Evolutionary conservation across 768 basidiomycete genomes (phyloP).

Genomic region (Pleurotus djamor): DNA sequence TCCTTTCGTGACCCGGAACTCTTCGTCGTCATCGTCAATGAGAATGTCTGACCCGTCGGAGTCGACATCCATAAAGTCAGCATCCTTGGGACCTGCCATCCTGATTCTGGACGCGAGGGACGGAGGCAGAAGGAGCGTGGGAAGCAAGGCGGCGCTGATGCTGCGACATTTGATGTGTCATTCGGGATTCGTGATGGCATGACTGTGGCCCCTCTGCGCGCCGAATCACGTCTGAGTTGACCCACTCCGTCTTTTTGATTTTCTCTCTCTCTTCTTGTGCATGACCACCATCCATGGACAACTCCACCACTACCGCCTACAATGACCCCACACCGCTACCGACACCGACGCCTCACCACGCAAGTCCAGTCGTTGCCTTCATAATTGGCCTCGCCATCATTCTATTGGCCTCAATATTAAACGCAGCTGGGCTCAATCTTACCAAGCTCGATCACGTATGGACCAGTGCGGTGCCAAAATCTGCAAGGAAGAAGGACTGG

Average conservation of each 20-base stretch:
- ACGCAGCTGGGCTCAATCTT: constrained; percentile 91
- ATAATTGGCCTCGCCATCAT: constrained; percentile 88
- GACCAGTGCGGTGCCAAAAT: constrained; percentile 74
- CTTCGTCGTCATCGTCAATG: constrained; percentile 39
- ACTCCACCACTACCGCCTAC: constrained; percentile 12
- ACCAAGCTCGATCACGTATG: constrained; percentile 91
- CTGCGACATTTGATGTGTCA: not conserved
- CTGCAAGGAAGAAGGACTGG: constrained; percentile 73
- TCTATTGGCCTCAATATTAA: constrained; percentile 78
- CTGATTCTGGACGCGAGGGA: not conserved
- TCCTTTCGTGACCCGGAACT: constrained; percentile 42
- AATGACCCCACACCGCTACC: constrained; percentile 6
- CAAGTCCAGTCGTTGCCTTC: constrained; percentile 67
- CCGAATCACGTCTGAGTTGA: not conserved
- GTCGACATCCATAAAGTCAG: constrained; percentile 53
- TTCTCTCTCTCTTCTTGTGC: not conserved
- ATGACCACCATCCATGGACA: constrained; percentile 2
- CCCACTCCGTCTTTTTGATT: not conserved
- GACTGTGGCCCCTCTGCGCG: not conserved
- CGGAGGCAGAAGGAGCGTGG: not conserved
- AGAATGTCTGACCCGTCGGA: constrained; percentile 71
- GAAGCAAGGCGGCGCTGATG: not conserved
- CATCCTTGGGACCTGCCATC: constrained; percentile 15
- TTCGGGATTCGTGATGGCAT: not conserved
- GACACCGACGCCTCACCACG: constrained; percentile 32